Evolutionary conservation across 2,329 filamentous ascomycete genomes (phyloP).

Genomic region (Conoideocrella luteorostrata): DNA sequence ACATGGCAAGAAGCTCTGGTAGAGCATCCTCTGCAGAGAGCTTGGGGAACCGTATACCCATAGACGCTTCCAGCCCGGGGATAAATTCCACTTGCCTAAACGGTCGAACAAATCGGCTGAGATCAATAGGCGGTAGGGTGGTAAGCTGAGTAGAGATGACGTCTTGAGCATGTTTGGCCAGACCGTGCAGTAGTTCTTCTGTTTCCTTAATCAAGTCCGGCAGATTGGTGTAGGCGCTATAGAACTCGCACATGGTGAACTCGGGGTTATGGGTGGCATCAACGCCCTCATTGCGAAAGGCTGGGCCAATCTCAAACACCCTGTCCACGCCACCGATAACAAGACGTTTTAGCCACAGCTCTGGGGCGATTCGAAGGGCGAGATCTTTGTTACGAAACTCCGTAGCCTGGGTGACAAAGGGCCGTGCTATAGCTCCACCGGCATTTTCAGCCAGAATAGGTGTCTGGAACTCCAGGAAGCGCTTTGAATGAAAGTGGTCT

Average conservation of each 20-base stretch:
- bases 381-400: slow-evolving; percentile 68
- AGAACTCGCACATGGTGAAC: slow-evolving; percentile 97
- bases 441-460: slow-evolving; percentile 78
- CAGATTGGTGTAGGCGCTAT: slow-evolving; percentile 76
- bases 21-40: slow-evolving; percentile 51
- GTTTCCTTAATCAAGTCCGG: slow-evolving; percentile 69
- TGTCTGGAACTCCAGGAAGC: slow-evolving; percentile 84
- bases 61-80: slow-evolving; percentile 63
- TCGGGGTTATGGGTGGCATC: slow-evolving; percentile 94
- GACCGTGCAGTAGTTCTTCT: slow-evolving; percentile 58
- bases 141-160: slow-evolving; percentile 39
- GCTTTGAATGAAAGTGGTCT: slow-evolving; percentile 61
- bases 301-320: slow-evolving; percentile 88
- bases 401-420: slow-evolving; percentile 74
- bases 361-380: slow-evolving; percentile 81
- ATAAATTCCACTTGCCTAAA: slow-evolving; percentile 76
- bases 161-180: slow-evolving; percentile 46
- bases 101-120: slow-evolving; percentile 42
- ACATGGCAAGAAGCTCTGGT: slow-evolving; percentile 44
- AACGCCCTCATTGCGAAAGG: slow-evolving; percentile 89
- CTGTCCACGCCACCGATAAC: slow-evolving; percentile 82
- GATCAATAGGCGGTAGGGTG: slow-evolving; percentile 41
- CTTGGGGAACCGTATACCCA: slow-evolving; percentile 60
- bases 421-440: slow-evolving; percentile 80
- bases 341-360: slow-evolving; percentile 89